Base-by-base conservation (phyloP, 352 stramenopile genomes). In the Phytophthora tubulina region DNA sequence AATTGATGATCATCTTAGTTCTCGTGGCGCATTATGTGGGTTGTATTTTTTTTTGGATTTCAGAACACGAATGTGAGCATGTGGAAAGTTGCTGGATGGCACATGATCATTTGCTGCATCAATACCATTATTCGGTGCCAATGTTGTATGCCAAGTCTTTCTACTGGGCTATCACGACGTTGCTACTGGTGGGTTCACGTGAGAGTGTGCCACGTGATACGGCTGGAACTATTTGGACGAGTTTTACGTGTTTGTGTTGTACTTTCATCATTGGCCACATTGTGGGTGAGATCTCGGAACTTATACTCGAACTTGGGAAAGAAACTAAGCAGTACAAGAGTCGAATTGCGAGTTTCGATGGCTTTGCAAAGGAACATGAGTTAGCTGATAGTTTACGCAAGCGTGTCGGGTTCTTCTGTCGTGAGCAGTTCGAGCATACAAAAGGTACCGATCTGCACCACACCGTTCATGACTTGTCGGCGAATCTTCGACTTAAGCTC, bases 181-280 rank as follows among this genome's bases (percentile, higher is more conserved):
- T 94, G 1, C 74, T 86, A 5, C 72, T 94, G 1, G 83, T 91
- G 0, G 85, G 85, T 0, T 90, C 85, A 0, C 71, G 78, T 14
- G 85, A 93, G 52, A 82, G 86, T 41, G 81, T 92, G 2, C 77
- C 85, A 2, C 72, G 81, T 0, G 67, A 70, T 6, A 65, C 67
- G 3, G 45, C 73, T 3, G 85, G 83, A 2, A 92, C 86, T 0
- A 21, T 92, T 0, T 94, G 86, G 86, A 85, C 84, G 9, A 69
- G 70, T 0, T 38, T 84, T 1, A 88, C 80, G 0, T 94, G 85
- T 17, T 60, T 93, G 13, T 78, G 72, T 7, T 92, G 84, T 55
- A 91, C 85, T 3, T 94, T 92, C 27, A 80, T 92, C 45, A 90
- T 94, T 59, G 85, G 87, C 1, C 81, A 93, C 51, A 88, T 94